These are phyloP conservation scores for Sporisorium iseilematis-ciliati DNA, from an alignment of 1,284 basidiomycete species.

Conservation along the genomic window DNA sequence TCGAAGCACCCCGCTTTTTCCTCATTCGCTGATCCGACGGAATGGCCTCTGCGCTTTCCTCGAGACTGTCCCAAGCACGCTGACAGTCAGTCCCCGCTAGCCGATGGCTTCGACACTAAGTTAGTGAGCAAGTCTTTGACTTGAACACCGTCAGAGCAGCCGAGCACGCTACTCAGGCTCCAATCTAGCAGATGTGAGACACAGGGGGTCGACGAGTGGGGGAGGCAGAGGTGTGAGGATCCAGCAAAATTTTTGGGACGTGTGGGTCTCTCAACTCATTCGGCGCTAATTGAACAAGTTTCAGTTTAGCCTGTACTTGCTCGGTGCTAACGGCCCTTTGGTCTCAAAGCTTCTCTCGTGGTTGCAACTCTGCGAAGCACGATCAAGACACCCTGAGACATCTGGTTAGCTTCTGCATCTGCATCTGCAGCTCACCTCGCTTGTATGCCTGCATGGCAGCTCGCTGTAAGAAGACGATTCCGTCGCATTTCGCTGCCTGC, in stretches of 20 bases:
- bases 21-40: background rate
- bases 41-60: background rate
- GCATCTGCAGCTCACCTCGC: too few relatives aligned
- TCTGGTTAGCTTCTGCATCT: too few relatives aligned
- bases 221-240: too few relatives aligned
- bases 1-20: background rate
- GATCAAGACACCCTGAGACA: too few relatives aligned
- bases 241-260: too few relatives aligned
- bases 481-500: too few relatives aligned
- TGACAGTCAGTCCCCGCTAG: background rate
- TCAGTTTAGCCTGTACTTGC: background rate
- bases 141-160: too few relatives aligned
- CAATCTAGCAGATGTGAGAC: background rate
- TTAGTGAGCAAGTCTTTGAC: background rate
- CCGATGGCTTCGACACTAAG: background rate
- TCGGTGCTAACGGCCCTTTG: background rate
- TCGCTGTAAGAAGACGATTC: too few relatives aligned
- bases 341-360: background rate
- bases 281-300: background rate
- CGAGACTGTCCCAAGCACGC: background rate
- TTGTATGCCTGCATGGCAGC: too few relatives aligned
- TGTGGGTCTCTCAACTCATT: too few relatives aligned
- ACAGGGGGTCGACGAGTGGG: constrained; percentile 1
- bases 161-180: too few relatives aligned
- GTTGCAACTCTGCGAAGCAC: background rate